phyloP scores from a whole-genome alignment of 805 yeast species.

The Lipomyces yamadae region DNA sequence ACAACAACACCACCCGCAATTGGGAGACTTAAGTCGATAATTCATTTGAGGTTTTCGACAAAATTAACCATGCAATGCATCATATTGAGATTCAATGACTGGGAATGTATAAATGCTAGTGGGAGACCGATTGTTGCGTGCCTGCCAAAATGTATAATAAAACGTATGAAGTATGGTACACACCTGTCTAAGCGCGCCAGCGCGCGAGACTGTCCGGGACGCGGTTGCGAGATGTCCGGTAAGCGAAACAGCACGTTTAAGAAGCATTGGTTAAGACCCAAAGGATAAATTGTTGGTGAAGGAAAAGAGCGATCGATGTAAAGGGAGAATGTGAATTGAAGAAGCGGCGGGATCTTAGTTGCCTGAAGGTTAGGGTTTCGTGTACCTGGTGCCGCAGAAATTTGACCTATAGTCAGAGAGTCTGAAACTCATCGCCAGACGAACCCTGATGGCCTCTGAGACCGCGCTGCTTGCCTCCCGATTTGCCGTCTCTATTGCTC shows the following conservation, averaged over 20 bases:
- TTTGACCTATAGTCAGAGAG: too few relatives aligned
- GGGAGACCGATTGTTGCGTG: background rate
- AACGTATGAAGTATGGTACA: conserved; percentile 10
- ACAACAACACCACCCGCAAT: background rate
- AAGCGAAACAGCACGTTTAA: conserved; percentile 23
- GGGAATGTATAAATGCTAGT: background rate
- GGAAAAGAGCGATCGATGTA: conserved; percentile 2
- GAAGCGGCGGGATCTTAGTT: background rate
- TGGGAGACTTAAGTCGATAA: background rate
- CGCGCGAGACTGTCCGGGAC: conserved; percentile 29
- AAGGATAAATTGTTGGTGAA: conserved; percentile 1
- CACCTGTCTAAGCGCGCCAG: conserved; percentile 37
- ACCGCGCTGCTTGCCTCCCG: conserved; percentile 38
- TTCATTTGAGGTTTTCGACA: background rate
- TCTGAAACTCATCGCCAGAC: background rate
- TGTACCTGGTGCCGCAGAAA: background rate
- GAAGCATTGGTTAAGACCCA: conserved; percentile 21
- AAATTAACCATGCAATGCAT: background rate
- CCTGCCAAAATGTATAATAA: background rate
- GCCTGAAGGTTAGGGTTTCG: background rate
- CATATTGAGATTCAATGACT: background rate
- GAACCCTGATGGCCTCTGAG: conserved; percentile 18
- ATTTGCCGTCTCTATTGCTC: conserved; percentile 41
- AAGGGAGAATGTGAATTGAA: background rate
- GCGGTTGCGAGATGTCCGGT: conserved; percentile 23